Evolutionary conservation across 371 early-diverging fungal species (phyloP), one percentile per base, ranked within the genome.

Genomic region (Rhizopus delemar): DNA sequence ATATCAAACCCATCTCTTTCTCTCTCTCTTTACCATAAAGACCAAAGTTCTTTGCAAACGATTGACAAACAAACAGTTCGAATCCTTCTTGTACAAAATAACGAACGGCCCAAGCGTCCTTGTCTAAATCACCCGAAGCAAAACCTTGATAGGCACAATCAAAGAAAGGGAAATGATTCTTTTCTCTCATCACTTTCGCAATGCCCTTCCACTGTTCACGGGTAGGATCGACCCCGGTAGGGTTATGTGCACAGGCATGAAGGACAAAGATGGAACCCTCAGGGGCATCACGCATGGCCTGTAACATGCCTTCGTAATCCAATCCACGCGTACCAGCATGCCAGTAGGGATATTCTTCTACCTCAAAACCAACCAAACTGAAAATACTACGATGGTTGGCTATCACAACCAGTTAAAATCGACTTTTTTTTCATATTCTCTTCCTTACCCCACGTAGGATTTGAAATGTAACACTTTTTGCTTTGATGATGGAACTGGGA

Each of bases 101-200:
- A 22, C 96, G 87, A 33, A 96, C 90, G 51, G 95, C 92, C 81
- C 82, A 88, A 13, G 96, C 95, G 75, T 98, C 98, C 48, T 83
- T 75, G 62, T 92, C 94, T 8, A 98, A 78, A 73, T 90, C 85
- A 45, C 98, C 98, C 16, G 91, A 91, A 41, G 97, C 97, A 68
- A 96, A 98, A 3, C 98, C 97, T 85, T 96, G 96, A 84, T 98
- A 98, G 49, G 98, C 98, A 70, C 90, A 93, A 73, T 98, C 98
- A 70, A 98, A 98, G 87, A 96, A 95, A 28, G 93, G 87, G 72
- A 95, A 90, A 62, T 91, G 94, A 11, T 70, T 70, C 73, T 88
- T 89, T 54, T 75, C 73, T 65, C 75, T 56, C 73, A 93, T 90
- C 6, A 90, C 87, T 15, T 88, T 81, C 32, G 93, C 94, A 56